Base-by-base conservation (phyloP, 2,329 filamentous ascomycete genomes). In the Botrytis porri region DNA sequence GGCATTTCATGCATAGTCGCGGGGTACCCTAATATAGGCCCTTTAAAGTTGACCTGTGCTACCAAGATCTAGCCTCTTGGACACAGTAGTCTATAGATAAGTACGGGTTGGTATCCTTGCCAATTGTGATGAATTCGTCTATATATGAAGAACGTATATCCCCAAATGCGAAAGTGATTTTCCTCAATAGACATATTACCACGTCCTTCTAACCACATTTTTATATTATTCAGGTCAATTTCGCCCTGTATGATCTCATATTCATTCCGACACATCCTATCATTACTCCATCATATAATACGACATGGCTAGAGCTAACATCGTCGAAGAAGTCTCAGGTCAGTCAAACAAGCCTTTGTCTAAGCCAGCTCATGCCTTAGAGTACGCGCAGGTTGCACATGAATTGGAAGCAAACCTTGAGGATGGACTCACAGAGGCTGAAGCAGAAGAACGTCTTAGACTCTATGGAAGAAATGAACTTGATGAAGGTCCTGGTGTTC, bases 401-500 rank as follows among this genome's bases (percentile, higher is more conserved):
- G 87, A 92, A 80, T 84, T 91, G 48, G 81, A 82, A 20, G 86
- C 88, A 70, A 84, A 89, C 77, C 78, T 85, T 8, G 85, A 88
- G 8, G 84, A 89, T 79, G 90, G 90, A 37, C 83, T 93, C 60
- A 85, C 84, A 1, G 79, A 83, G 7, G 80, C 81, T 2, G 88
- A 92, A 75, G 89, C 87, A 29, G 84, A 85, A 75, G 77, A 79
- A 16, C 86, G 89, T 35, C 82, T 90, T 2, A 84, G 87, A 39
- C 81, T 87, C 64, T 86, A 88, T 81, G 90, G 90, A 6, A 81
- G 83, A 25, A 93, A 93, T 76, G 87, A 91, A 73, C 85, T 93
- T 18, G 88, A 89, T 69, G 87, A 89, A 64, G 85, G 84, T 10
- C 83, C 86, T 70, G 87, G 87, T 14, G 89, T 92, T 35, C 87